These are phyloP conservation scores for Aspergillus haitiensis DNA, from an alignment of 495 filamentous ascomycete genomes.

Conservation along the genomic window DNA sequence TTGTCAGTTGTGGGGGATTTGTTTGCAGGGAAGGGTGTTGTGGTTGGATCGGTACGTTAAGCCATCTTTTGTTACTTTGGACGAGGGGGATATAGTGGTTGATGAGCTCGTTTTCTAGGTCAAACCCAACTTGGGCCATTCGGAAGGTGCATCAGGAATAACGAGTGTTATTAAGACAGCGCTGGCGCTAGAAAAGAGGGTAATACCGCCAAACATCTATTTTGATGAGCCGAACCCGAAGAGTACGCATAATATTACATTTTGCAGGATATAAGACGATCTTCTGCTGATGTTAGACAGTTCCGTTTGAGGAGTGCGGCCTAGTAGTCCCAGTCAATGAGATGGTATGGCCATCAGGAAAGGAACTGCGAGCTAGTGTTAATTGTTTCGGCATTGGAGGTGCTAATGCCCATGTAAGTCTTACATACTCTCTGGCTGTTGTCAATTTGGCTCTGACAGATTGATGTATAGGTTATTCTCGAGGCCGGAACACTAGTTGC, in stretches of 20 bases:
- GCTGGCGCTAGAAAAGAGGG: conserved; percentile 33
- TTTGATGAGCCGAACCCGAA: conserved; percentile 34
- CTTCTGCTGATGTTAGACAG: conserved; percentile 9
- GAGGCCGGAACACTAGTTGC: not conserved
- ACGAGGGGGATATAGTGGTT: not conserved
- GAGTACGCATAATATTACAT: not conserved
- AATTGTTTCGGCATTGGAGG: conserved; percentile 40
- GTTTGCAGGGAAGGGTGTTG: conserved; percentile 13
- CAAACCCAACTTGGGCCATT: conserved; percentile 44
- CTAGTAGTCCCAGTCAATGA: conserved; percentile 27
- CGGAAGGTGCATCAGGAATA: conserved; percentile 39
- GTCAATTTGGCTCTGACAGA: not conserved
- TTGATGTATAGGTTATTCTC: not conserved
- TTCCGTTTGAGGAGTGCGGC: conserved; percentile 29
- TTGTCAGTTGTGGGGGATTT: conserved; percentile 24
- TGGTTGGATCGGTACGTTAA: conserved; percentile 24
- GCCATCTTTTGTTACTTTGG: not conserved
- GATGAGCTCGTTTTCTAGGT: conserved; percentile 18
- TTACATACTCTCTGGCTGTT: conserved; percentile 27
- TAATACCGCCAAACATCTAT: conserved; percentile 39
- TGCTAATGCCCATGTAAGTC: conserved; percentile 30
- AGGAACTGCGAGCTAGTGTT: conserved; percentile 26
- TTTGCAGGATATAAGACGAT: too few species aligned
- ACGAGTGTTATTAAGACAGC: conserved; percentile 38
- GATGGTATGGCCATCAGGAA: conserved; percentile 33